Base-by-base conservation (phyloP, 352 stramenopile species). In the Phytophthora fragariae region DNA sequence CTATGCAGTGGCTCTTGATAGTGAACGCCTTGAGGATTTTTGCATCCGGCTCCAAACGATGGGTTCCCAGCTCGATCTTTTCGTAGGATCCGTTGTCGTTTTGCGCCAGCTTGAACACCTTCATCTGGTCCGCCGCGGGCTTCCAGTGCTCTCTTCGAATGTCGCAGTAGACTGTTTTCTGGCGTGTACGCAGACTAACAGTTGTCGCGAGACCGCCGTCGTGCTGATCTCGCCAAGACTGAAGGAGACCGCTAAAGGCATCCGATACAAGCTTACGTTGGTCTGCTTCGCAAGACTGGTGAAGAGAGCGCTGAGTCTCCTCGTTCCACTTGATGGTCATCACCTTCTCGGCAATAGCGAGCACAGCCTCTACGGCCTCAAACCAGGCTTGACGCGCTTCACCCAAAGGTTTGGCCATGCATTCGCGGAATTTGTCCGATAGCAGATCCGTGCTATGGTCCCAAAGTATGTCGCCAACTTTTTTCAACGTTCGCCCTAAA, bases 121-220 rank as follows among this genome's bases (percentile, higher is more conserved):
- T 77, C 9, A 82, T 6, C 12, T 76, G 72, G n/a, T 82, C 49
- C 2, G 76, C 64, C 15, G 76, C 68, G 15, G 68, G 60, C 17
- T 80, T 66, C 76, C 72, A 82, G 3, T 73, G 37, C 27, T 82
- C 76, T 37, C 65, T 62, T 8, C 47, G 11, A 4, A 72, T 21
- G 21, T 65, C 50, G 17, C 64, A 78, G 17, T 65, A 64, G 56
- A 80, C 57, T 10, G 4, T 21, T 11, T 0, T 3, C 3, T 11
- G 6, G 14, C 60, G 47, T 55, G 19, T 14, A 7, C 67, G 62
- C 41, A 37, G 46, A 44, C 54, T 39, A 11, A 82, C 4, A 17
- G 8, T 71, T 29, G 53, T 82, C 41, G 41, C 55, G 1, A 82
- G 55, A 14, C 35, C 64, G 19, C 19, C 49, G 14, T 76, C 31